These are phyloP conservation scores for Paraphaeosphaeria minitans DNA, from an alignment of 2,329 filamentous ascomycete species.

Conservation along the genomic window DNA sequence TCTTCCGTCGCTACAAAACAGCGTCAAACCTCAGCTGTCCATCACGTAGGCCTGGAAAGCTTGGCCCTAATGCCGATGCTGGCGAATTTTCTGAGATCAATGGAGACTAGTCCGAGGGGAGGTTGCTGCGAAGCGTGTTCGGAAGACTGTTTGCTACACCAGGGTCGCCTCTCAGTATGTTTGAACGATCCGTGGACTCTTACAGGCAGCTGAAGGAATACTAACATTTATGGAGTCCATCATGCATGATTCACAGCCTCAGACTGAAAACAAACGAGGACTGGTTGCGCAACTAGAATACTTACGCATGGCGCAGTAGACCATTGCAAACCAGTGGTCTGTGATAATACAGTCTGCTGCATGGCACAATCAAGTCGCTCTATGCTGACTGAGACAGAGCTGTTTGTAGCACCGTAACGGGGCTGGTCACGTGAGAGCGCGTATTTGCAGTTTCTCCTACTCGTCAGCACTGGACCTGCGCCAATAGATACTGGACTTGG, in stretches of 20 bases:
- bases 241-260: no score
- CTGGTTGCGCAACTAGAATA: no score
- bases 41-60: no score
- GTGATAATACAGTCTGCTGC: not conserved
- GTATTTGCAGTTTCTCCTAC: not conserved
- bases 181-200: not conserved
- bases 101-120: not conserved
- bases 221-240: no score
- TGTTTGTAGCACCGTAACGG: not conserved
- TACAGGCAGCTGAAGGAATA: not conserved
- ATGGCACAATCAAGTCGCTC: not conserved
- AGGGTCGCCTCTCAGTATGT: not conserved
- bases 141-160: not conserved
- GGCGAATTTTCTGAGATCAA: not conserved
- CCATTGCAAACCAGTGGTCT: no score
- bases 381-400: not conserved
- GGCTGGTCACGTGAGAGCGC: not conserved
- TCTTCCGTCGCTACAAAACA: no score
- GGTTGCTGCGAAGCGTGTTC: not conserved
- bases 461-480: not conserved
- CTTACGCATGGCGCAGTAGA: no score
- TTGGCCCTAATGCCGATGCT: no score
- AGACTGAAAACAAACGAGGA: no score
- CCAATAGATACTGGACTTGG: no score
- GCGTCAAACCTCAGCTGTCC: no score